Evolutionary conservation across 2,329 filamentous ascomycete species (phyloP).

Genomic region (Fusarium miscanthi): DNA sequence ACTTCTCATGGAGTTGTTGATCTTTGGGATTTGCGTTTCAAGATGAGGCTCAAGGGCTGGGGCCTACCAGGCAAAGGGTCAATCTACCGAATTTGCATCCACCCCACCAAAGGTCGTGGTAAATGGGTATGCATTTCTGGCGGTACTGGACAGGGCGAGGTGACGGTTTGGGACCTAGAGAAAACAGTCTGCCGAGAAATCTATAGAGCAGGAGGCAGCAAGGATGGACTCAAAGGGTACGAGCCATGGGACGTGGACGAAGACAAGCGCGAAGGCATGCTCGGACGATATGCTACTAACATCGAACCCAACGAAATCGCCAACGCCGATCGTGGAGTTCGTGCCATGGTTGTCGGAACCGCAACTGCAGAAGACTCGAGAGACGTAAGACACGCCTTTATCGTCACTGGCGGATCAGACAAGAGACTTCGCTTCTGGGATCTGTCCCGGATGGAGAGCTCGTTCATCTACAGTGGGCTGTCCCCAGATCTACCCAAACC

Average conservation of each 20-base stretch:
- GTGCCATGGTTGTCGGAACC: constrained; percentile 78
- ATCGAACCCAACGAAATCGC: constrained; percentile 70
- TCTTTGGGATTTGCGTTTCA: constrained; percentile 97
- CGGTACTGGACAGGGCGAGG: constrained; percentile 86
- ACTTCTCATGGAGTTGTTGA: constrained; percentile 94
- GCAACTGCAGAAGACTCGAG: constrained; percentile 76
- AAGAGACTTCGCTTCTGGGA: constrained; percentile 97
- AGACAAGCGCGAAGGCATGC: constrained; percentile 86
- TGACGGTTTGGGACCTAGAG: constrained; percentile 96
- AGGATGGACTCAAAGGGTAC: constrained; percentile 73
- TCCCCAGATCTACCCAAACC: constrained; percentile 76
- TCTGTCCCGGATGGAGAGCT: constrained; percentile 79
- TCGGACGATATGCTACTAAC: constrained; percentile 83
- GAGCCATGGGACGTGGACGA: constrained; percentile 91
- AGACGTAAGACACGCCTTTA: constrained; percentile 82
- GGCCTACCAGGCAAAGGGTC: constrained; percentile 83
- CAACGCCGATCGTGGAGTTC: constrained; percentile 73
- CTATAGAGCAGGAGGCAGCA: constrained; percentile 75
- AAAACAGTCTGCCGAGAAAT: constrained; percentile 89
- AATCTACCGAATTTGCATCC: constrained; percentile 82
- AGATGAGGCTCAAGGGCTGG: constrained; percentile 87
- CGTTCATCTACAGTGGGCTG: constrained; percentile 82
- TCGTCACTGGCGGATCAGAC: constrained; percentile 89
- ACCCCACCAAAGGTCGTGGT: constrained; percentile 81
- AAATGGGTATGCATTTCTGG: constrained; percentile 91